Evolutionary conservation across 805 yeast genomes (phyloP).

Genomic region (Huiozyma naganishii): DNA sequence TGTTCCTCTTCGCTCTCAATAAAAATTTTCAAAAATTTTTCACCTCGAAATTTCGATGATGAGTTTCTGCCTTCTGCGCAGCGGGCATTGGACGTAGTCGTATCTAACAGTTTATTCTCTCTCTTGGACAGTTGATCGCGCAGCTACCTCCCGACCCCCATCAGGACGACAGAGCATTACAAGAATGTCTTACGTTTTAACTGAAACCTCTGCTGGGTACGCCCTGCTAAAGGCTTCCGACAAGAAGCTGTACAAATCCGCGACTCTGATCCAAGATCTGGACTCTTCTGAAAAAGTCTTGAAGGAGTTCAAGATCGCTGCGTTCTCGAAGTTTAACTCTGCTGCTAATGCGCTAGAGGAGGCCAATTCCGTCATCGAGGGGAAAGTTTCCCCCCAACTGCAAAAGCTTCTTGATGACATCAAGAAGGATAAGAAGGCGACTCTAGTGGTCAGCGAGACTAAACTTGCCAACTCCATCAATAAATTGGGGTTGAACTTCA

Average conservation of each 20-base stretch:
- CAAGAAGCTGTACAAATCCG: constrained; percentile 87
- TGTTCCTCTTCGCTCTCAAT: too few species aligned
- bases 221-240: constrained; percentile 96
- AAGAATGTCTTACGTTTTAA: constrained; percentile 73
- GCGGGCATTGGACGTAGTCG: too few species aligned
- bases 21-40: too few species aligned
- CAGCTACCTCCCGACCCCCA: too few species aligned
- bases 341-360: constrained; percentile 97
- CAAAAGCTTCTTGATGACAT: constrained; percentile 64
- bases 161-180: too few species aligned
- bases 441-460: constrained; percentile 86
- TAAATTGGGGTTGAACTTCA: constrained; percentile 80
- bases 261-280: constrained; percentile 63
- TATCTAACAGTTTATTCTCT: too few species aligned
- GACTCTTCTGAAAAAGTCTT: constrained; percentile 77
- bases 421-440: constrained; percentile 72
- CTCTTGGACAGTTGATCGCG: too few species aligned
- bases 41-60: too few species aligned
- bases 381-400: constrained; percentile 81
- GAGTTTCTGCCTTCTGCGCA: too few species aligned
- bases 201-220: constrained; percentile 98
- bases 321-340: constrained; percentile 86
- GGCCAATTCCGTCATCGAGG: constrained; percentile 84
- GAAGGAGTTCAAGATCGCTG: constrained; percentile 84
- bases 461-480: constrained; percentile 94